Base-by-base conservation (phyloP, 1,139 yeast species). In the Candida sanyaensis region DNA sequence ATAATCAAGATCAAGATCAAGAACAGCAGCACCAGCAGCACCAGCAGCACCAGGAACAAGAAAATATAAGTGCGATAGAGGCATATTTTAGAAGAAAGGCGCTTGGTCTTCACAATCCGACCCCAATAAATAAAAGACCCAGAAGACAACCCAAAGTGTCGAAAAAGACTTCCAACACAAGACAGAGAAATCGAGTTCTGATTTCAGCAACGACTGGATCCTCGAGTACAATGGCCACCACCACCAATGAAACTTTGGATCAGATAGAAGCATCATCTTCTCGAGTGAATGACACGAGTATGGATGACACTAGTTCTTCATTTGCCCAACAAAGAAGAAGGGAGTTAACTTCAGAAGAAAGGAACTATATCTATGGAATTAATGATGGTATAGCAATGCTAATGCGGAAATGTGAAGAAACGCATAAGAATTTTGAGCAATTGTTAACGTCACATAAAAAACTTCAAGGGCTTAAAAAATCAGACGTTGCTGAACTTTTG, bases 361-460 rank as follows among this genome's bases (percentile, higher is more conserved):
- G 42, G 12, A 29, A 39, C 24, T 39, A 29, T 9, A 39, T 39
- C 29, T 39, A 39, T 39, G 42, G 42, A 17, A 30, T 30, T n/a
- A 28, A 28, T 23, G 42, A 39, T n/a, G 34, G 34, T n/a, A 29
- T 23, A 17, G n/a, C 11, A 12, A 3, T 28, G 12, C 13, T 29
- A 11, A 34, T 12, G 24, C 32, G 17, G 13, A 29, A 39, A 29
- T 39, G 32, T 17, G 42, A 39, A 30, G 34, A 10, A 6, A 29
- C 10, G 13, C 42, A 28, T 11, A 39, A 28, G 10, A 29, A 39
- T 4, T 39, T 39, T 39, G 42, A 39, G 17, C 12, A 29, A n/a
- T 39, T 28, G n/a, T 30, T 39, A 11, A 17, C 9, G n/a, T 12
- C 9, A 5, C 42, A 39, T 29, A 39, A 39, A 39, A 29, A 29